Evolutionary conservation across 352 stramenopile genomes (phyloP).

Genomic region (Pythium rhizo-oryzae): DNA sequence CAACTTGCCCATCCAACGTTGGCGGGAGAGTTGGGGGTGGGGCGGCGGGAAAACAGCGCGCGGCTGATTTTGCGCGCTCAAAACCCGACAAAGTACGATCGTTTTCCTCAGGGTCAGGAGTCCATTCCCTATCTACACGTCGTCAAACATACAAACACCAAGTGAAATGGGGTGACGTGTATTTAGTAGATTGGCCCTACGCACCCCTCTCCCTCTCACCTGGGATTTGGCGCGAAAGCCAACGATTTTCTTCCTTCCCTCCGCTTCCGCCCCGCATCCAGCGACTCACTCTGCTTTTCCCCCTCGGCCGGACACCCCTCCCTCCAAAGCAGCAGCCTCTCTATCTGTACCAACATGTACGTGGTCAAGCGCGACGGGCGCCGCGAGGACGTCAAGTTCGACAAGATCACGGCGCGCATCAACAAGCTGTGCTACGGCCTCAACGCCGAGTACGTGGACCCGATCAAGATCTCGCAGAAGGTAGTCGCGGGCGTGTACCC

Average conservation of each 20-base stretch:
- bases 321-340: background rate
- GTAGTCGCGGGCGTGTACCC: conserved; percentile 99
- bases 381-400: conserved; percentile 96
- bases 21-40: conserved; percentile 2
- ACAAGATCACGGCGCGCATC: conserved; percentile 98
- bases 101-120: background rate
- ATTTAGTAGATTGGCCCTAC: background rate
- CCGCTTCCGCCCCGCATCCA: background rate
- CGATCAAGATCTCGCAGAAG: conserved; percentile 98
- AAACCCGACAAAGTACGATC: conserved; percentile 15
- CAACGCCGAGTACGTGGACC: conserved; percentile 96
- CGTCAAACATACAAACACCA: background rate
- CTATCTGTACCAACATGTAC: conserved; percentile 77
- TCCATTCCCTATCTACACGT: conserved; percentile 12
- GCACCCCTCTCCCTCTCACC: background rate
- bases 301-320: background rate
- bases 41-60: conserved; percentile 3
- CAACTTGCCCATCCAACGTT: background rate
- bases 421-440: conserved; percentile 99
- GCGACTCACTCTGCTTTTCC: conserved; percentile 20
- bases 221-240: conserved; percentile 15
- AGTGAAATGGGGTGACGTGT: conserved; percentile 6
- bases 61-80: background rate
- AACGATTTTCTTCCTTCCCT: background rate
- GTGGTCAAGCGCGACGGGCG: conserved; percentile 95